phyloP scores from a whole-genome alignment of 2,329 filamentous ascomycete genomes.

The Pseudopyrenochaeta lycopersici region DNA sequence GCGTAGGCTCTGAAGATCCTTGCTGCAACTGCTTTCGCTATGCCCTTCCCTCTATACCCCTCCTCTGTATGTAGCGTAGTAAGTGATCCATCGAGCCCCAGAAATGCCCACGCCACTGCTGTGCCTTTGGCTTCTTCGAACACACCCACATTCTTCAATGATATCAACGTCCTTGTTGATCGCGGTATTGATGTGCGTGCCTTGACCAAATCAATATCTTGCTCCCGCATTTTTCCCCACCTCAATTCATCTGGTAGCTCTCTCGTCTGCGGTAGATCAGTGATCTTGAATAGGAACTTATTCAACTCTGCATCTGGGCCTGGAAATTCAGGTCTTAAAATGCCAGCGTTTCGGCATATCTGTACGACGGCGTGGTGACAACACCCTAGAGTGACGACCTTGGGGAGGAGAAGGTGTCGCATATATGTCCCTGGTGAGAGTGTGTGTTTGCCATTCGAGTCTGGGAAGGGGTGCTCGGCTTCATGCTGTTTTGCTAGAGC shows the following conservation, averaged over 20 bases:
- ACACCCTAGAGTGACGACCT: constrained; percentile 56
- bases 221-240: constrained; percentile 64
- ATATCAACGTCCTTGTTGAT: constrained; percentile 56
- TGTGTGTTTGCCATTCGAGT: constrained; percentile 27
- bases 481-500: constrained; percentile 41
- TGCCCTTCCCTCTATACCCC: constrained; percentile 66
- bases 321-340: constrained; percentile 42
- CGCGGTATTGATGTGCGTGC: constrained; percentile 62
- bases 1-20: constrained; percentile 64
- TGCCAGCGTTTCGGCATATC: constrained; percentile 27
- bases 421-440: constrained; percentile 33
- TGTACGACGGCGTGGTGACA: constrained; percentile 47
- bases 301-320: constrained; percentile 46
- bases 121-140: constrained; percentile 56
- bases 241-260: constrained; percentile 58
- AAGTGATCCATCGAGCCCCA: constrained; percentile 69
- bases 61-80: constrained; percentile 69
- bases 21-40: constrained; percentile 69
- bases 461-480: constrained; percentile 33
- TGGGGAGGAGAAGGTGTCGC: constrained; percentile 42
- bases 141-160: constrained; percentile 52
- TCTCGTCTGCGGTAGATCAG: constrained; percentile 55
- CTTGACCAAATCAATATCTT: constrained; percentile 65
- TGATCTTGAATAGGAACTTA: constrained; percentile 67
- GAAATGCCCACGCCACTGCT: constrained; percentile 71